phyloP scores from a whole-genome alignment of 2,329 filamentous ascomycete species.

The Alternaria burnsii region DNA sequence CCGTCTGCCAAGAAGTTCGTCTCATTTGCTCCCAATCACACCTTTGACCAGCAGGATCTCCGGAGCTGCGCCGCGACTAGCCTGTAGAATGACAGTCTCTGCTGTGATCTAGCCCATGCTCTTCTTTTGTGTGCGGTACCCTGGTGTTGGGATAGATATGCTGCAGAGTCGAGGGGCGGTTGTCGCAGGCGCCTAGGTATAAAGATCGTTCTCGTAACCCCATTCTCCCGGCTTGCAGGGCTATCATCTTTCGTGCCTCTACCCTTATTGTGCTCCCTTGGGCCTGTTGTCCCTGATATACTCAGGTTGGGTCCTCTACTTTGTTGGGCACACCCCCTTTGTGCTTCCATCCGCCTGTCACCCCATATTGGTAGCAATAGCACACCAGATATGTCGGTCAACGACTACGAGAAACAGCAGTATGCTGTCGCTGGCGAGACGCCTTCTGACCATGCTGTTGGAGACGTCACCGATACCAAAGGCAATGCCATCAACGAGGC shows the following conservation, averaged over 20 bases:
- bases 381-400: constrained; percentile 31
- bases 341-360: constrained; percentile 3
- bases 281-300: constrained; percentile 11
- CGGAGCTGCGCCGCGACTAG: constrained; percentile 28
- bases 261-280: constrained; percentile 20
- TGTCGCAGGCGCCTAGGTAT: constrained; percentile 27
- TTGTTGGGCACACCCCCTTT: neutral
- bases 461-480: constrained; percentile 36
- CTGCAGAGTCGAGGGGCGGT: constrained; percentile 24
- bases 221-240: constrained; percentile 17
- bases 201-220: constrained; percentile 37
- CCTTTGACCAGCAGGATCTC: constrained; percentile 30
- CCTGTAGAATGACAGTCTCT: constrained; percentile 15
- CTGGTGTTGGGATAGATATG: constrained; percentile 3
- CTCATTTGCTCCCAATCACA: constrained; percentile 26
- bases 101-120: constrained; percentile 15
- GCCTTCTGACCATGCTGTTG: constrained; percentile 30
- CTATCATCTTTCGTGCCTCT: constrained; percentile 28
- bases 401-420: constrained; percentile 38
- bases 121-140: constrained; percentile 4
- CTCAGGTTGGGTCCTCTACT: constrained; percentile 4
- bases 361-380: neutral
- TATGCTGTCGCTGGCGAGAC: constrained; percentile 29
- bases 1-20: constrained; percentile 22
- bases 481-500: constrained; percentile 55